phyloP scores from a whole-genome alignment of 305 asterid species.

The Fraxinus albicans region DNA sequence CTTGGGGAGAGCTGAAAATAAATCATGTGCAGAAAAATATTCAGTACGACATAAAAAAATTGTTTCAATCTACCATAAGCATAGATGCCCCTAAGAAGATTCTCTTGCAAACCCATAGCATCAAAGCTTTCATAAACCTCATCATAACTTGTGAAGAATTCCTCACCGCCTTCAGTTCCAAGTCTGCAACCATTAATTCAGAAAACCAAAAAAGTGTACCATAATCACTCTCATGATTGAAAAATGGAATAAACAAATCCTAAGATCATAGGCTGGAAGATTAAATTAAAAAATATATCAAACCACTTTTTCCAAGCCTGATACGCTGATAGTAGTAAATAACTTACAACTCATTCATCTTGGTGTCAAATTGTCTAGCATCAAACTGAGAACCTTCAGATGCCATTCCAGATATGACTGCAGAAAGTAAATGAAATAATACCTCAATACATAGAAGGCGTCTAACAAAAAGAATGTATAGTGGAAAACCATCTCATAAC shows the following conservation, averaged over 20 bases:
- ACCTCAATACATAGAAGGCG: not conserved
- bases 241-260: not conserved
- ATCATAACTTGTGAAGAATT: conserved; percentile 81
- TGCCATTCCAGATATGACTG: conserved; percentile 71
- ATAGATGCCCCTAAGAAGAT: conserved; percentile 86
- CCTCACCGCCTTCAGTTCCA: conserved; percentile 58
- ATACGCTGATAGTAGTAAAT: not conserved
- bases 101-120: conserved; percentile 84
- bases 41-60: not conserved
- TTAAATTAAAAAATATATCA: not conserved
- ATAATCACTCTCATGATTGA: not conserved
- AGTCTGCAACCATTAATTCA: conserved; percentile 40
- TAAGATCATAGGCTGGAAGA: not conserved
- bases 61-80: conserved; percentile 61
- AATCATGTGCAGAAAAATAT: not conserved
- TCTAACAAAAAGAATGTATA: not conserved
- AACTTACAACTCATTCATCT: conserved; percentile 75
- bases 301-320: not conserved
- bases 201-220: not conserved
- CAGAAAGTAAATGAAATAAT: not conserved
- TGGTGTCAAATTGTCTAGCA: conserved; percentile 58
- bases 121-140: conserved; percentile 84
- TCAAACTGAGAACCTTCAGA: conserved; percentile 84
- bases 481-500: not conserved
- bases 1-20: not conserved